Evolutionary conservation across 2,329 filamentous ascomycete species (phyloP), one percentile per base, ranked within the genome.

Genomic region (Didymella glomerata): DNA sequence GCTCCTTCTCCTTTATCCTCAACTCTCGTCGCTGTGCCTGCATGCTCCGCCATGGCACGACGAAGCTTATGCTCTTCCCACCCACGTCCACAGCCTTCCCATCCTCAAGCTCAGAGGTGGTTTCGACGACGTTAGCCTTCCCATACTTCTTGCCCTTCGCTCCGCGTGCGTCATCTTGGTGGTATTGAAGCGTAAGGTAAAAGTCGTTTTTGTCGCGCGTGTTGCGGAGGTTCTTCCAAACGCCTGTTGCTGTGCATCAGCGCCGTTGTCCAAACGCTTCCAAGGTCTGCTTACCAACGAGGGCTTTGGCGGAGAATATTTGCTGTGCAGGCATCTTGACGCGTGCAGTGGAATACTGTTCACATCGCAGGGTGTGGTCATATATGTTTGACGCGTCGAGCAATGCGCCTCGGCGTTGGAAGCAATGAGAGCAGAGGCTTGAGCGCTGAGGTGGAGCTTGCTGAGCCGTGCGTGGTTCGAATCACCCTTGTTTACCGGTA

Each of bases 21-120:
- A 75, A 38, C 55, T 76, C 72, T 46, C 65, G 58, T 54, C 72
- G 66, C 54, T 75, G 72, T 13, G 70, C 68, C 57, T 75, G 72
- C 72, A 76, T 74, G 38, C 71, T 72, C 48, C 72, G 63, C 73
- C 72, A 76, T 63, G 73, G 72, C 32, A 76, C 72, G 14, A 75
- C 71, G 20, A 75, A 75, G 56, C 73, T 68, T 20, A 75, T 76
- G 54, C 72, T 74, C 62, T 68, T 72, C 32, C 68, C 69, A 5
- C 57, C 64, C 4, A 50, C 58, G 40, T 68, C 65, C 22, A 68
- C 58, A 11, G 60, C 54, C 55, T 65, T 68, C 22, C 63, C 64
- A 49, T 66, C 67, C 10, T 62, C 41, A 14, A 68, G 61, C 45
- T 70, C 72, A 16, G 60, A 61, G 18, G 62, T 60, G 6, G 42